A percentile compares a stretch with the other conserved stretches of the same genome.
Evolutionary conservation across 805 yeast species (phyloP).

Genomic region (Saturnispora silvae): DNA sequence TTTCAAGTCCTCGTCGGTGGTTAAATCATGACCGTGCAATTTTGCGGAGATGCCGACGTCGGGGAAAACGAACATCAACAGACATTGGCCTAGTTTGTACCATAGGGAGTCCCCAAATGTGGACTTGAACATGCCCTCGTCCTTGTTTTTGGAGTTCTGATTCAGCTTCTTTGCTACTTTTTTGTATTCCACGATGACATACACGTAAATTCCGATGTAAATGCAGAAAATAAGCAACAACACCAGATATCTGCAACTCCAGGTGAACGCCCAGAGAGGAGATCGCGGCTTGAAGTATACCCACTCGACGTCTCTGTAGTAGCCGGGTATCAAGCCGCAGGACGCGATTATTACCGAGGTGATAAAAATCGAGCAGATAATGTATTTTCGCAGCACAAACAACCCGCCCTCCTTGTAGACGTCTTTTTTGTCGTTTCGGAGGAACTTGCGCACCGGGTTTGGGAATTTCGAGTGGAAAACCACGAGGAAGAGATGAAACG

Average conservation of each 20-base stretch:
- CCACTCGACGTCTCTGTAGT: conserved; percentile 58
- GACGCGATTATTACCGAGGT: conserved; percentile 71
- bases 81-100: conserved; percentile 23
- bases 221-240: conserved; percentile 51
- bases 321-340: conserved; percentile 46
- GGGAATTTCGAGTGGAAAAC: conserved; percentile 51
- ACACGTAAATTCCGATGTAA: conserved; percentile 61
- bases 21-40: conserved; percentile 21
- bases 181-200: conserved; percentile 55
- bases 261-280: conserved; percentile 71
- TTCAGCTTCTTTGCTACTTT: conserved; percentile 24
- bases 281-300: conserved; percentile 60
- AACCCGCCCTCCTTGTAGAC: conserved; percentile 57
- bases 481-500: conserved; percentile 68
- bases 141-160: conserved; percentile 3
- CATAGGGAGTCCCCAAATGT: conserved; percentile 22
- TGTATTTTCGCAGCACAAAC: conserved; percentile 42
- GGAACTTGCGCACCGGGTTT: conserved; percentile 1
- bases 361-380: conserved; percentile 47
- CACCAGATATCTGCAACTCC: conserved; percentile 72
- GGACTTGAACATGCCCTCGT: conserved; percentile 5
- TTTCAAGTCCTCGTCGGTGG: conserved; percentile 19
- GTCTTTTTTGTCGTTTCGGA: conserved; percentile 1
- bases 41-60: conserved; percentile 24
- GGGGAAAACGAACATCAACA: conserved; percentile 24